Percentiles rank a stretch among this genome's conserved stretches.
Conservation (phyloP, 2,329 filamentous ascomycete species). For the Arthrobotrys pseudoclavata region DNA sequence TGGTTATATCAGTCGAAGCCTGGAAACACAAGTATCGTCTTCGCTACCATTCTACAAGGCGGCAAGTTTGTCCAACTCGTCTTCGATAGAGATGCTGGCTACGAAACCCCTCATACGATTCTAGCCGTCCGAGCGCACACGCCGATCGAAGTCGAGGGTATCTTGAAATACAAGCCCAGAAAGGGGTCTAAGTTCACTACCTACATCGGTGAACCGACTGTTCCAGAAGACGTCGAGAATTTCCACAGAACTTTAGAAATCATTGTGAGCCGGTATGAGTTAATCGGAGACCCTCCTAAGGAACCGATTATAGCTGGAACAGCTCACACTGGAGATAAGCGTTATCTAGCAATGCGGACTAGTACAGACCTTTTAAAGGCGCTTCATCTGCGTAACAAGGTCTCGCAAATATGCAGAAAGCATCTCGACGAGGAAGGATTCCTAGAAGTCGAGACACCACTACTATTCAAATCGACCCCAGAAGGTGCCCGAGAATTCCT, state of each 20-base stretch:
- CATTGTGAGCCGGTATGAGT: not conserved
- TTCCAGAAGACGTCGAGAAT: not conserved
- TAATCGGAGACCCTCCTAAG: slow-evolving; percentile 66
- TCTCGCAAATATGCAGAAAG: slow-evolving; percentile 71
- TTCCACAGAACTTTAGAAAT: slow-evolving; percentile 34
- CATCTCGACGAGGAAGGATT: slow-evolving; percentile 74
- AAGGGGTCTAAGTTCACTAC: not conserved
- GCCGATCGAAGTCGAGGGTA: slow-evolving; percentile 51
- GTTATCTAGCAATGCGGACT: slow-evolving; percentile 88
- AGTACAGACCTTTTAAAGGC: slow-evolving; percentile 76
- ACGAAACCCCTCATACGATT: slow-evolving; percentile 1
- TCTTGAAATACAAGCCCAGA: slow-evolving; percentile 20
- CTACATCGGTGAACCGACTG: not conserved
- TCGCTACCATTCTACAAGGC: slow-evolving; percentile 44
- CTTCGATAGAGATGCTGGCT: not conserved
- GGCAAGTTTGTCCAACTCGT: slow-evolving; percentile 31
- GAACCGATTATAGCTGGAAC: slow-evolving; percentile 69
- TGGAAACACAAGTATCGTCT: slow-evolving; percentile 53
- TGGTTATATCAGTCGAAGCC: slow-evolving; percentile 53
- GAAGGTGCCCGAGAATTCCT: slow-evolving; percentile 96
- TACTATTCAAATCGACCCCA: slow-evolving; percentile 96
- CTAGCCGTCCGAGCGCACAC: slow-evolving; percentile 38
- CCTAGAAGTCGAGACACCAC: slow-evolving; percentile 87
- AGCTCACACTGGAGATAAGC: slow-evolving; percentile 78
- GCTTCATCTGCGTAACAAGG: slow-evolving; percentile 77